Evolutionary conservation across 2,329 filamentous ascomycete genomes (phyloP).

Genomic region (Penicillium sp.): DNA sequence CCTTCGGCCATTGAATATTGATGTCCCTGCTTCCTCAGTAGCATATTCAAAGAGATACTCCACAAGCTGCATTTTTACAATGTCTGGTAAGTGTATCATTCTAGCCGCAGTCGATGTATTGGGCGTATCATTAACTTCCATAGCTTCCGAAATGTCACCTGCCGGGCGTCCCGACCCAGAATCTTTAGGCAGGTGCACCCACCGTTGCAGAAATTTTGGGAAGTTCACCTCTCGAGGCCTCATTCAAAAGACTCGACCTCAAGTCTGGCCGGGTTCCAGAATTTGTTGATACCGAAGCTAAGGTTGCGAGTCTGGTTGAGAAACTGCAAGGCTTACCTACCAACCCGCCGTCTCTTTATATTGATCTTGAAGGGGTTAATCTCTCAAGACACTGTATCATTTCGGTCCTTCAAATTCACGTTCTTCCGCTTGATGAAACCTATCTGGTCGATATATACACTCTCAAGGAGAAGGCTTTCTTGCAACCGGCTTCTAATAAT

Average conservation of each 20-base stretch:
- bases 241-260: background rate
- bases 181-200: background rate
- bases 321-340: background rate
- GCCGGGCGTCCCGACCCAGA: no score
- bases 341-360: background rate
- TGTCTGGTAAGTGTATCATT: no score
- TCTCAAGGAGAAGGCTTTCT: background rate
- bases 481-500: background rate
- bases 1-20: no score
- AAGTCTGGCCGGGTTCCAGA: background rate
- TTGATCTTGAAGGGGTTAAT: background rate
- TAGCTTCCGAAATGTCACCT: no score
- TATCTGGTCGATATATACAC: background rate
- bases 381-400: background rate
- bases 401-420: background rate
- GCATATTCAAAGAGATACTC: no score
- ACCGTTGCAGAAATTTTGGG: background rate
- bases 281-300: background rate
- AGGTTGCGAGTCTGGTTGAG: background rate
- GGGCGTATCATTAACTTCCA: no score
- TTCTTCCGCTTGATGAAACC: background rate
- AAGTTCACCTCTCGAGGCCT: background rate
- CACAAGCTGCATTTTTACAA: no score
- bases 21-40: no score
- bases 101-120: no score